Evolutionary conservation across 768 basidiomycete species (phyloP).

Genomic region (Podaxis mareebaensis): DNA sequence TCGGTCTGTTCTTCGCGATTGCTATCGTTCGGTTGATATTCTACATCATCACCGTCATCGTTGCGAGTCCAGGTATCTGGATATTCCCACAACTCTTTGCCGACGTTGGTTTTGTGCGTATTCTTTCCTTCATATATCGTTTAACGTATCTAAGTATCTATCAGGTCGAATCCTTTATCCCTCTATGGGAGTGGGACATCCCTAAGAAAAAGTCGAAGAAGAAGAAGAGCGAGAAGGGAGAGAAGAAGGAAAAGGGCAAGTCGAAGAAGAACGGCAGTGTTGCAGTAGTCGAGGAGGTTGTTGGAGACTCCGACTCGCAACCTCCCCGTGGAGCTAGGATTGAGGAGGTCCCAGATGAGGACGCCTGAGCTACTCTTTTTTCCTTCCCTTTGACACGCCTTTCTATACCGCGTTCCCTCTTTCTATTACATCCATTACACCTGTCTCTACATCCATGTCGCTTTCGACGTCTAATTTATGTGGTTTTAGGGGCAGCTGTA

Average conservation of each 20-base stretch:
- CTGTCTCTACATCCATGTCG: slow-evolving; percentile 11
- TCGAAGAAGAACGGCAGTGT: slow-evolving; percentile 42
- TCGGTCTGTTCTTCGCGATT: slow-evolving; percentile 88
- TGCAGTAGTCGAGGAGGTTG: slow-evolving; percentile 47
- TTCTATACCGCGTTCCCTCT: slow-evolving; percentile 12
- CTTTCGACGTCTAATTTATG: slow-evolving; percentile 11
- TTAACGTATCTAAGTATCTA: slow-evolving; percentile 2
- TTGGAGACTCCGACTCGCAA: slow-evolving; percentile 42
- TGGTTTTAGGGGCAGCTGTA: slow-evolving; percentile 11
- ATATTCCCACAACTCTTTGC: slow-evolving; percentile 98
- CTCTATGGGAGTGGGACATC: slow-evolving; percentile 95
- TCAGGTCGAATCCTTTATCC: slow-evolving; percentile 98
- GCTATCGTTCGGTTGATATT: slow-evolving; percentile 91
- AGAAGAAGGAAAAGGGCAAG: slow-evolving; percentile 50
- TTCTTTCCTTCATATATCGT: background rate
- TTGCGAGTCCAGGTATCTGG: slow-evolving; percentile 92
- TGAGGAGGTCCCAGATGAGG: slow-evolving; percentile 50
- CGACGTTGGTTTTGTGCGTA: slow-evolving; percentile 95
- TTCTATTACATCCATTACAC: slow-evolving; percentile 15
- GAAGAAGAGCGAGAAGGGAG: slow-evolving; percentile 53
- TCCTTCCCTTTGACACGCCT: background rate
- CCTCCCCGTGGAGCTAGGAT: slow-evolving; percentile 44
- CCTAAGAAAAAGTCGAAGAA: slow-evolving; percentile 77
- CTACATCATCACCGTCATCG: slow-evolving; percentile 89
- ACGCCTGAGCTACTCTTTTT: slow-evolving; percentile 23